phyloP scores from a whole-genome alignment of 495 filamentous ascomycete species.

The Aspergillus sclerotiicarbonarius region DNA sequence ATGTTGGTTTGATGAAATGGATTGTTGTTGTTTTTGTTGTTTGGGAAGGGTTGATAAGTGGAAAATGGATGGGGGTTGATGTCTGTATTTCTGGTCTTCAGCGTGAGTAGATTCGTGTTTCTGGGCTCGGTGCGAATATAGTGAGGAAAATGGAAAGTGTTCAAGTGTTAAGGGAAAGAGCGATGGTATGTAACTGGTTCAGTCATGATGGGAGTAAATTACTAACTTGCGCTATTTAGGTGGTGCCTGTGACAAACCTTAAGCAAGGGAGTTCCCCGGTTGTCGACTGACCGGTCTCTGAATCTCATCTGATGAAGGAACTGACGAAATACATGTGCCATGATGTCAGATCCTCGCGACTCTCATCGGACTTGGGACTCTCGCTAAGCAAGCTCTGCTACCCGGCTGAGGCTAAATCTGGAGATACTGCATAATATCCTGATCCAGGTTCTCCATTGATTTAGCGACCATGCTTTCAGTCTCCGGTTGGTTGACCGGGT shows the following conservation, averaged over 20 bases:
- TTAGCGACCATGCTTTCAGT: not conserved
- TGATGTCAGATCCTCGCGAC: not conserved
- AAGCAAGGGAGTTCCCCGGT: not conserved
- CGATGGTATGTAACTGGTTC: not conserved
- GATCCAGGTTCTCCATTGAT: not conserved
- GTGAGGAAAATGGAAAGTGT: not conserved
- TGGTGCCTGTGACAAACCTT: not conserved
- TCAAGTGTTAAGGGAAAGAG: not conserved
- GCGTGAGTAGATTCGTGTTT: not conserved
- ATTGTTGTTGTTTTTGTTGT: not conserved
- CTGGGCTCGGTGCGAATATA: not conserved
- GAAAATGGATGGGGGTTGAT: not conserved
- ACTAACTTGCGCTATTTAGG: not conserved
- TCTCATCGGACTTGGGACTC: not conserved
- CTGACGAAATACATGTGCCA: not conserved
- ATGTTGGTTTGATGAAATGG: not conserved
- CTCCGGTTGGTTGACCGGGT: not conserved
- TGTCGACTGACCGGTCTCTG: not conserved
- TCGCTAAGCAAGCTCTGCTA: not conserved
- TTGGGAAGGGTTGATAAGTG: not conserved
- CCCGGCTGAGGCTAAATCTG: not conserved
- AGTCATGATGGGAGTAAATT: not conserved
- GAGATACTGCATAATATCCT: constrained; percentile 2
- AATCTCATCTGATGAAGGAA: not conserved
- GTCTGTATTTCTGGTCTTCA: not conserved